Percentiles rank a stretch among this genome's conserved stretches.
Evolutionary conservation across 2,329 filamentous ascomycete genomes (phyloP).

Genomic region (Trichoderma koningii): DNA sequence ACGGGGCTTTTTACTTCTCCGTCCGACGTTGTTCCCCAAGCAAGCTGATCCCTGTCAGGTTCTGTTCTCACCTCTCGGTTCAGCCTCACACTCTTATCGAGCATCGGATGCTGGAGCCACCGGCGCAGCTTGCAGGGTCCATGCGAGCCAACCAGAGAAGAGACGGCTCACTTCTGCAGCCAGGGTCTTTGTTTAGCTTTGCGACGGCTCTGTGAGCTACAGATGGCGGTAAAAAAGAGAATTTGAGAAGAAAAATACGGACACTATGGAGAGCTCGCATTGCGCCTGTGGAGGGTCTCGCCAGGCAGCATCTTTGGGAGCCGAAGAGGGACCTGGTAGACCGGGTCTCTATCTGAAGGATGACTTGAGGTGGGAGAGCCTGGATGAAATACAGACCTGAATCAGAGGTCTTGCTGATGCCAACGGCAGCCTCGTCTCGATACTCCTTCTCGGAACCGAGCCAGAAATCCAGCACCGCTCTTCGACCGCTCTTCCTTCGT

Average conservation of each 20-base stretch:
- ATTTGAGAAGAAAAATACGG: not conserved
- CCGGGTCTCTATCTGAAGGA: not conserved
- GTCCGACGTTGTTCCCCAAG: not conserved
- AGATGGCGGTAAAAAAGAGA: conserved; percentile 22
- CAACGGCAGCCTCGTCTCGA: not conserved
- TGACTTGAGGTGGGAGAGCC: not conserved
- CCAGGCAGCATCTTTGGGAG: not conserved
- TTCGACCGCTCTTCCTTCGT: not conserved
- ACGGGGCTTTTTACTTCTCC: not conserved
- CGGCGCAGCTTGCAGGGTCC: not conserved
- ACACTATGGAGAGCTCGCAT: not conserved
- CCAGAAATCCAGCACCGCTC: not conserved
- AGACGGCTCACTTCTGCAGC: not conserved
- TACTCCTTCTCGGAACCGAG: not conserved
- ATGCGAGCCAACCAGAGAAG: not conserved
- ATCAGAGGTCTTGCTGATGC: no score
- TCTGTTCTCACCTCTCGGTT: not conserved
- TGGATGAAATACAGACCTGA: no score
- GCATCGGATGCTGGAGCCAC: not conserved
- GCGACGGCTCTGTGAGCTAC: conserved; percentile 21
- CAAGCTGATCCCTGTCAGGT: conserved; percentile 7
- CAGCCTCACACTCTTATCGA: conserved; percentile 23
- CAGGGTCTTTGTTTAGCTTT: conserved; percentile 13
- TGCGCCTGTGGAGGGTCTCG: conserved; percentile 7
- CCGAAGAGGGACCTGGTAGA: no score